A percentile compares a stretch with the other conserved stretches of the same genome.
Evolutionary conservation across 805 yeast species (phyloP).

Genomic region (Ogataea thermomethanolica): DNA sequence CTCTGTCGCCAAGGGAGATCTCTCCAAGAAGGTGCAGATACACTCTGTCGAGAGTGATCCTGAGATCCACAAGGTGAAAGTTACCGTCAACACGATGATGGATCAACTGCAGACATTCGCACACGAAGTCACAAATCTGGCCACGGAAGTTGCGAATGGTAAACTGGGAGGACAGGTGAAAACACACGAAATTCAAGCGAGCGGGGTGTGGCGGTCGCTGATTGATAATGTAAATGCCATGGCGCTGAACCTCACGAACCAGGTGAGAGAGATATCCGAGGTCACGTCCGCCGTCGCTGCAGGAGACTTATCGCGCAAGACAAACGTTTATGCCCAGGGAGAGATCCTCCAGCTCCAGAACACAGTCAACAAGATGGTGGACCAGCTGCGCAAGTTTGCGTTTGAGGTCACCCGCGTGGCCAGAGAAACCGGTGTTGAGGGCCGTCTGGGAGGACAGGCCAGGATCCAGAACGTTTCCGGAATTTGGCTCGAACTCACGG

Average conservation of each 20-base stretch:
- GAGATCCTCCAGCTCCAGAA: constrained; percentile 81
- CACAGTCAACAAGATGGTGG: constrained; percentile 87
- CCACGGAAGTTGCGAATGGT: constrained; percentile 89
- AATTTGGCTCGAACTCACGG: constrained; percentile 83
- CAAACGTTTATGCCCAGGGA: constrained; percentile 89
- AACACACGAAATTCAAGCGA: constrained; percentile 61
- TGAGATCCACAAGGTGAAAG: constrained; percentile 73
- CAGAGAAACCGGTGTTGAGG: constrained; percentile 86
- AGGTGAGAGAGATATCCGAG: constrained; percentile 84
- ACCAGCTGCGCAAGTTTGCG: constrained; percentile 76
- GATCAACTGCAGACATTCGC: constrained; percentile 81
- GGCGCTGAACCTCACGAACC: constrained; percentile 85
- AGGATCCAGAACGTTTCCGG: constrained; percentile 76
- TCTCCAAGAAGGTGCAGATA: constrained; percentile 73
- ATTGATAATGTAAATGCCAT: constrained; percentile 83
- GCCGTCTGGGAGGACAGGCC: constrained; percentile 87
- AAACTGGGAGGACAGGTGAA: constrained; percentile 87
- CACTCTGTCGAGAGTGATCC: constrained; percentile 73
- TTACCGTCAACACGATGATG: constrained; percentile 85
- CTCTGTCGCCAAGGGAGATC: constrained; percentile 86
- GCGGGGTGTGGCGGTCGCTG: constrained; percentile 83
- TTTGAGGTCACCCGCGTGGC: constrained; percentile 86
- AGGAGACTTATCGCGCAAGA: constrained; percentile 79
- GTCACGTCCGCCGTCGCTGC: constrained; percentile 86
- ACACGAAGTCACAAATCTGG: constrained; percentile 76